These are phyloP conservation scores for Leccinum variabile DNA, from an alignment of 1,284 basidiomycete genomes.

Conservation along the genomic window DNA sequence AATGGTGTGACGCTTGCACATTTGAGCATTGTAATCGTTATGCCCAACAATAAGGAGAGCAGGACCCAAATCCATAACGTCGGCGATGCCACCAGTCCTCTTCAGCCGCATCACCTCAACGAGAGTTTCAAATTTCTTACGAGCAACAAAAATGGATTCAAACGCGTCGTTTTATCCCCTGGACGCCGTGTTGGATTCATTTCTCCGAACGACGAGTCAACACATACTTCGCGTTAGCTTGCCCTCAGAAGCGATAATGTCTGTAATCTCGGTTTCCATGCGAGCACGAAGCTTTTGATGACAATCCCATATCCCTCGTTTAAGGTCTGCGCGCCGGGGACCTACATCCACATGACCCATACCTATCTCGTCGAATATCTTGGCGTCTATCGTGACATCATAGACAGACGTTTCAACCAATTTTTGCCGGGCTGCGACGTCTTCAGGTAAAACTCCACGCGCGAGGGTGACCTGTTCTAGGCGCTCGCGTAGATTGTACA, in stretches of 20 bases:
- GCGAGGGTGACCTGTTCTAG: conserved; percentile 63
- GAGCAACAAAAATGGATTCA: conserved; percentile 72
- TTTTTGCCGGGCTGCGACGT: conserved; percentile 74
- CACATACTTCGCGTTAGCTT: conserved; percentile 27
- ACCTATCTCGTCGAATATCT: conserved; percentile 61
- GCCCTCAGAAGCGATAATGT: conserved; percentile 46
- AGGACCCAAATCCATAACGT: conserved; percentile 91
- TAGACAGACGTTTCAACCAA: conserved; percentile 84
- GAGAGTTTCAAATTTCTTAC: conserved; percentile 78
- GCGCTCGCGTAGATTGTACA: conserved; percentile 65
- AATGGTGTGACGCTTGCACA: conserved; percentile 70
- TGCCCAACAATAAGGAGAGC: conserved; percentile 81
- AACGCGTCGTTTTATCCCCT: conserved; percentile 18
- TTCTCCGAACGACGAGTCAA: not conserved
- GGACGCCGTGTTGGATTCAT: not conserved
- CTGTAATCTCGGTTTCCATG: conserved; percentile 57
- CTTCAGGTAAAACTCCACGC: conserved; percentile 62
- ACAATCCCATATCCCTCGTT: conserved; percentile 89
- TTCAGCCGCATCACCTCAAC: conserved; percentile 84
- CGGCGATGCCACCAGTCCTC: conserved; percentile 72
- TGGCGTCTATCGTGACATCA: conserved; percentile 75
- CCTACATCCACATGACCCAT: conserved; percentile 48
- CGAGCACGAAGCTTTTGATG: conserved; percentile 60
- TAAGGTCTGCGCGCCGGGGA: conserved; percentile 58
- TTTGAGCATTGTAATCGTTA: conserved; percentile 82